Conservation (phyloP, 2,329 filamentous ascomycete genomes). For the Fusarium agapanthi region DNA sequence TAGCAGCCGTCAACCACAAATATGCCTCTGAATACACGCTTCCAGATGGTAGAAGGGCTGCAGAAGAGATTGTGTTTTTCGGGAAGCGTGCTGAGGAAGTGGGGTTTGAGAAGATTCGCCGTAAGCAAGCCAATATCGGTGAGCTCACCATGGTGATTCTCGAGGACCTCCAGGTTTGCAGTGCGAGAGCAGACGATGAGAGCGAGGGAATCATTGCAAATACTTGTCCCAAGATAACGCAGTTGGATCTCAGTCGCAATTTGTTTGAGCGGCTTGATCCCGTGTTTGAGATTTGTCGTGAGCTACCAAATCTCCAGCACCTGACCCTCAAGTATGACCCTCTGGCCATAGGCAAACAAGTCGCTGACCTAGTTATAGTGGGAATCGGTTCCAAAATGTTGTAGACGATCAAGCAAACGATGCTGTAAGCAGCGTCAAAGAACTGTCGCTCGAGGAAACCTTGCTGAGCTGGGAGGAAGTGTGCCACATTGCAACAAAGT, state of each 20-base stretch:
- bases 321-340: constrained; percentile 76
- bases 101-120: constrained; percentile 91
- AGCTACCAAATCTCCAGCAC: constrained; percentile 71
- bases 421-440: constrained; percentile 61
- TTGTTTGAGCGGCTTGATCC: constrained; percentile 74
- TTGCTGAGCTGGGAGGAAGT: constrained; percentile 73
- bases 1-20: constrained; percentile 82
- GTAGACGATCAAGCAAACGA: constrained; percentile 47
- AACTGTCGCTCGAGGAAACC: constrained; percentile 73
- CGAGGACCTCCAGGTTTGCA: constrained; percentile 74
- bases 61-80: constrained; percentile 70
- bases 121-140: constrained; percentile 78
- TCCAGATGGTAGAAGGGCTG: constrained; percentile 49
- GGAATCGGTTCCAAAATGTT: constrained; percentile 72
- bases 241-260: constrained; percentile 88
- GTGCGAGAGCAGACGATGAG: constrained; percentile 44
- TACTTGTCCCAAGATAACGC: constrained; percentile 73
- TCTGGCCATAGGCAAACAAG: not conserved
- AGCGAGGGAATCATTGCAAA: constrained; percentile 52
- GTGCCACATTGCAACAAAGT: constrained; percentile 61
- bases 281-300: constrained; percentile 74
- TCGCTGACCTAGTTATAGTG: constrained; percentile 57
- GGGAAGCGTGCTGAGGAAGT: constrained; percentile 91
- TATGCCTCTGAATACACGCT: constrained; percentile 71
- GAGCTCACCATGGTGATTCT: constrained; percentile 85